Percentiles rank a stretch among this genome's conserved stretches.
Evolutionary conservation across 2,329 filamentous ascomycete species (phyloP).

Genomic region (Alternaria brassicicola): DNA sequence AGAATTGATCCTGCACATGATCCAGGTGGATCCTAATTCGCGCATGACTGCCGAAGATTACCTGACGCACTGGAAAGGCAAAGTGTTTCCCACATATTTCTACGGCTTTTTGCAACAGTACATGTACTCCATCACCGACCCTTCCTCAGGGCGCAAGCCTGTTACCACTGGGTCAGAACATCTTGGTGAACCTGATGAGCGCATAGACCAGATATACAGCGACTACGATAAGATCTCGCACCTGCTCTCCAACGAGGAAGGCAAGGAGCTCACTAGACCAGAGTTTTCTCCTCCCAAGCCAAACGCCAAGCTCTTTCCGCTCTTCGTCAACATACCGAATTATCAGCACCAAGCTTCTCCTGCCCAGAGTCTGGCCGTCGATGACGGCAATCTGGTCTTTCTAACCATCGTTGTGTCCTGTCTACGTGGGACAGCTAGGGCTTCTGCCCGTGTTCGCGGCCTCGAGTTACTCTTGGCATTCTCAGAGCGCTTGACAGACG

Average conservation of each 20-base stretch:
- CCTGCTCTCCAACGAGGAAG: slow-evolving; percentile 78
- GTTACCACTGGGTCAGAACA: slow-evolving; percentile 73
- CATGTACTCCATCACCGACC: slow-evolving; percentile 94
- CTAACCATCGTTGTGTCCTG: slow-evolving; percentile 87
- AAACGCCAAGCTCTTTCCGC: slow-evolving; percentile 71
- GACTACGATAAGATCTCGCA: slow-evolving; percentile 99
- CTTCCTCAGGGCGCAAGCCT: slow-evolving; percentile 76
- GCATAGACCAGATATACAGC: slow-evolving; percentile 89
- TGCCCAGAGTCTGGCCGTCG: slow-evolving; percentile 66
- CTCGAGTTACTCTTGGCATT: slow-evolving; percentile 93
- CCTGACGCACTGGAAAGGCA: slow-evolving; percentile 86
- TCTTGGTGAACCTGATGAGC: slow-evolving; percentile 85
- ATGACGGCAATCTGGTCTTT: slow-evolving; percentile 93
- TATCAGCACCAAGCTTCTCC: slow-evolving; percentile 73
- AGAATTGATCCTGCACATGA: slow-evolving; percentile 93
- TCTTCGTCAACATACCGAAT: slow-evolving; percentile 85
- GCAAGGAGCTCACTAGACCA: slow-evolving; percentile 48
- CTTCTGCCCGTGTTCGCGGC: slow-evolving; percentile 84
- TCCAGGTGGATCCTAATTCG: slow-evolving; percentile 88
- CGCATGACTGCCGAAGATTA: slow-evolving; percentile 94
- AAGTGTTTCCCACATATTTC: slow-evolving; percentile 95
- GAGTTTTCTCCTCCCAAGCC: slow-evolving; percentile 43
- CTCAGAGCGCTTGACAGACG: slow-evolving; percentile 87
- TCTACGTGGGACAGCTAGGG: slow-evolving; percentile 84
- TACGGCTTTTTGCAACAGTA: slow-evolving; percentile 98